Conservation (phyloP, 2,329 filamentous ascomycete genomes). For the Leptographium procerum region DNA sequence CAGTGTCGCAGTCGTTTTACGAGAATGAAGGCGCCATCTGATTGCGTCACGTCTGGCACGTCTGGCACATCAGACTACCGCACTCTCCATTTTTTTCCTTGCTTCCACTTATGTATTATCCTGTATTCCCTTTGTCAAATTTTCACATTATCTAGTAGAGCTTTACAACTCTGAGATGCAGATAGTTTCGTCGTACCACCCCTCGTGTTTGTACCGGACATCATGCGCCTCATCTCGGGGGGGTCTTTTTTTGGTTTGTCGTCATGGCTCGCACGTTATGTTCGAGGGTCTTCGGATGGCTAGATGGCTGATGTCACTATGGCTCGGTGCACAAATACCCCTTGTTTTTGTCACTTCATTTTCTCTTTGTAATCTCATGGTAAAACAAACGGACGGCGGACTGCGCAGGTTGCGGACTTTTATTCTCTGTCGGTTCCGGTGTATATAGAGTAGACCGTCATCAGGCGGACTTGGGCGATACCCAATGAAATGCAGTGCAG, state of each 20-base stretch:
- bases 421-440: neutral
- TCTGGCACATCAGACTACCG: neutral
- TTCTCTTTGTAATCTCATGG: neutral
- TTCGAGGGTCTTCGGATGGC: neutral
- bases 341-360: neutral
- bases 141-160: too few species aligned
- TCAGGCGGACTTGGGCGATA: neutral
- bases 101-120: neutral
- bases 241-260: neutral
- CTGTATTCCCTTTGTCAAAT: neutral
- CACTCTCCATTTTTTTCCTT: neutral
- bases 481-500: neutral
- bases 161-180: too few species aligned
- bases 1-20: conserved; percentile 2
- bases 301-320: neutral
- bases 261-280: neutral
- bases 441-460: neutral
- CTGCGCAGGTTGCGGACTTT: neutral
- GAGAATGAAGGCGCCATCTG: conserved; percentile 8
- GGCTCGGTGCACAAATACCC: neutral
- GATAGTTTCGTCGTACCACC: too few species aligned
- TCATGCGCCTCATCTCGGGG: too few species aligned
- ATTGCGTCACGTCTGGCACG: neutral
- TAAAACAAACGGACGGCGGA: neutral
- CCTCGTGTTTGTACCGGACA: too few species aligned